Conservation (phyloP, 768 basidiomycete genomes). For the Pholiota microspora region DNA sequence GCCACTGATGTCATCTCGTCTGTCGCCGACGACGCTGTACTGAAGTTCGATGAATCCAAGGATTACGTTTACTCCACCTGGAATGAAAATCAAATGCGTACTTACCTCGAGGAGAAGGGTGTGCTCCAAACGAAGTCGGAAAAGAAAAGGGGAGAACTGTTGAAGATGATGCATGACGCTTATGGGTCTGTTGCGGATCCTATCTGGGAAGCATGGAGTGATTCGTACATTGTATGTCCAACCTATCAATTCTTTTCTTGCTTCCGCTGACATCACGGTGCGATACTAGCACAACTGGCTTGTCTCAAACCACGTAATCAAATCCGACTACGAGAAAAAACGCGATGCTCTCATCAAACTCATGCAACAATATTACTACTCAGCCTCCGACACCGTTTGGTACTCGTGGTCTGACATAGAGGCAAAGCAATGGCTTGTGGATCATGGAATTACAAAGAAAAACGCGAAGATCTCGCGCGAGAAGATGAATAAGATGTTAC, state of each 20-base stretch:
- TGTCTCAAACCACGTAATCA: conserved; percentile 69
- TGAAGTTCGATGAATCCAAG: conserved; percentile 65
- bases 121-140: conserved; percentile 60
- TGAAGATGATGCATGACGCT: conserved; percentile 63
- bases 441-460: conserved; percentile 69
- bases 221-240: conserved; percentile 71
- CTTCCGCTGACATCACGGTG: neutral
- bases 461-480: conserved; percentile 66
- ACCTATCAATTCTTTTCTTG: conserved; percentile 1
- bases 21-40: conserved; percentile 38
- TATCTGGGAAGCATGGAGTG: conserved; percentile 84
- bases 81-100: conserved; percentile 74
- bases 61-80: conserved; percentile 91
- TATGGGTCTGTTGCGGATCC: conserved; percentile 64
- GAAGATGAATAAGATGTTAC: conserved; percentile 73
- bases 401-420: conserved; percentile 76
- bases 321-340: conserved; percentile 47
- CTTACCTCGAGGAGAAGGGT: conserved; percentile 74
- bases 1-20: neutral
- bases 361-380: conserved; percentile 83
- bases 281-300: conserved; percentile 80
- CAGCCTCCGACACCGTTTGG: conserved; percentile 51
- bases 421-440: conserved; percentile 75
- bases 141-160: conserved; percentile 64
- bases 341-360: conserved; percentile 59